Evolutionary conservation across 768 basidiomycete species (phyloP), one percentile per base, ranked within the genome.

Genomic region (Suillus brevipes): DNA sequence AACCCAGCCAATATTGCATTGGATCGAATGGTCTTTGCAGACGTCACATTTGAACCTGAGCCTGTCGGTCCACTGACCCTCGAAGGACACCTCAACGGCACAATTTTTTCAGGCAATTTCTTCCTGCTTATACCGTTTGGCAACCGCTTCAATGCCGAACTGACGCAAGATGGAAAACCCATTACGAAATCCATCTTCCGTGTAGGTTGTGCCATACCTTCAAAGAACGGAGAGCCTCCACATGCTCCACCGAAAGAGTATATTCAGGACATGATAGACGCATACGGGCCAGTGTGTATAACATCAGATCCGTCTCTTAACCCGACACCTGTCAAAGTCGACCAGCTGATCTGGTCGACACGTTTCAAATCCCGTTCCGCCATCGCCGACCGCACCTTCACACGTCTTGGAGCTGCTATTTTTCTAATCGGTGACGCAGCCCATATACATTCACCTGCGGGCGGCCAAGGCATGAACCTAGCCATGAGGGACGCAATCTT

Each of bases 381-480:
- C 62, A 73, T 80, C 57, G 82, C 80, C 8, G 78, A 79, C 36
- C 68, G 67, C 36, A 78, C 76, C 65, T 75, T 80, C 63, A 63
- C 73, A 37, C 74, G 70, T 43, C 64, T 75, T 18, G 70, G 68
- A 3, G 64, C 55, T 12, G 47, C 37, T 12, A 37, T 63, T 16
- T 23, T 63, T 13, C 62, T 82, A 58, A 53, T 79, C 13, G 79
- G 80, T 8, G 81, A 81, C 67, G 81, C 83, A 8, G 83, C 83
- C 49, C 83, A 85, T 70, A 81, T 84, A 58, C 85, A 85, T 62
- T 81, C 85, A 0, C 85, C 85, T 38, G 76, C 79, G 6, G 85
- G 85, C 5, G 85, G 85, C 1, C 84, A 85, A 62, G 85, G 85
- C 18, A 83, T 87, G 85, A 85, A 85, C 66, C 79, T 86, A n/a